Evolutionary conservation across 768 basidiomycete genomes (phyloP).

Genomic region (Mycena rosella): DNA sequence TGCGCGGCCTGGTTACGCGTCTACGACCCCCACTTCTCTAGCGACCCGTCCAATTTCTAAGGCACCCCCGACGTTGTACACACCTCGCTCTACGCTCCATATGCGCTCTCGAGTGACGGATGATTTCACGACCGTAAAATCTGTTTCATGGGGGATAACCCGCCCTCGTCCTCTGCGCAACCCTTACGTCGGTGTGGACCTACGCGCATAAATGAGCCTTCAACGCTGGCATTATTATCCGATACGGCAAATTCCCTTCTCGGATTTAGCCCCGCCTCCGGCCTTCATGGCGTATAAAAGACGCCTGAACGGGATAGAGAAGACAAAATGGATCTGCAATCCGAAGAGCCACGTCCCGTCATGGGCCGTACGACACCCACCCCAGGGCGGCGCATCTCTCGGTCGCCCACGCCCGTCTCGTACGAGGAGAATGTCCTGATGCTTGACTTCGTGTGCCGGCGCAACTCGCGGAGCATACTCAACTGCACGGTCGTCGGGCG

Average conservation of each 20-base stretch:
- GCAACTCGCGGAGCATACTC: conserved; percentile 16
- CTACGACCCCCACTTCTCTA: background rate
- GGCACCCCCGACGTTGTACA: background rate
- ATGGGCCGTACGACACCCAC: conserved; percentile 16
- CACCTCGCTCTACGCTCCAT: background rate
- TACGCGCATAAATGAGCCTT: conserved; percentile 10
- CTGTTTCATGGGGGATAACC: conserved; percentile 15
- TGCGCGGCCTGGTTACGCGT: conserved; percentile 8
- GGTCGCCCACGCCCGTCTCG: background rate
- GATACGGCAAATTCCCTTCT: background rate
- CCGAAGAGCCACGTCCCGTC: background rate
- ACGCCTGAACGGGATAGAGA: background rate
- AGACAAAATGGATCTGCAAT: background rate
- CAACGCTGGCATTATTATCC: background rate
- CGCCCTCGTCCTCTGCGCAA: background rate
- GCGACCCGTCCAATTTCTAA: background rate
- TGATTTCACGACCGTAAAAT: background rate
- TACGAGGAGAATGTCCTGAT: background rate
- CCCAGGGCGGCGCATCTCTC: background rate
- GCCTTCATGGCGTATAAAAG: conserved; percentile 13
- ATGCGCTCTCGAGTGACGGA: background rate
- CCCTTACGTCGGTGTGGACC: conserved; percentile 9
- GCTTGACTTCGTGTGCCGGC: conserved; percentile 13
- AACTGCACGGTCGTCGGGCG: conserved; percentile 27
- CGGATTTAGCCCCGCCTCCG: conserved; percentile 2